Conservation (phyloP, 768 basidiomycete genomes). For the Tulasnella sp. region DNA sequence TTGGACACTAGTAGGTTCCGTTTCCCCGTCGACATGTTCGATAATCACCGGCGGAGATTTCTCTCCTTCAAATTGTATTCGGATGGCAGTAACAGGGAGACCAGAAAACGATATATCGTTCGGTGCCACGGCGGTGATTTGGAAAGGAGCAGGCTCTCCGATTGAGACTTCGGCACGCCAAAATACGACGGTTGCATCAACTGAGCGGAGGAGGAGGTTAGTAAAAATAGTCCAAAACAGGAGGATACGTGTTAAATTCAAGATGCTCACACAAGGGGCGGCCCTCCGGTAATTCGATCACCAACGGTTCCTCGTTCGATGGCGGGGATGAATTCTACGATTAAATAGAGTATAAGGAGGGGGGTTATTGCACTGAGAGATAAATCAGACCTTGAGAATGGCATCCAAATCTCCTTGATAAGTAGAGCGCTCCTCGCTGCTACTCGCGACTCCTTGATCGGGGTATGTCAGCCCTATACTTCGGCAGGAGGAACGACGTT, state of each 20-base stretch:
- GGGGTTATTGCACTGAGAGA: neutral
- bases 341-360: neutral
- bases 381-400: conserved; percentile 57
- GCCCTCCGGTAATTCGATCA: conserved; percentile 61
- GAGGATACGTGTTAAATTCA: neutral
- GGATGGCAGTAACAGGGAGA: conserved; percentile 59
- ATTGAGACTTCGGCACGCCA: conserved; percentile 64
- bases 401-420: conserved; percentile 70
- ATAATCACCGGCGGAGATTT: conserved; percentile 51
- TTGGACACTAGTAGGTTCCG: conserved; percentile 1
- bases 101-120: conserved; percentile 48
- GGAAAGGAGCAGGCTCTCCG: conserved; percentile 64
- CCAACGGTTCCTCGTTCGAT: conserved; percentile 47
- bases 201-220: conserved; percentile 42
- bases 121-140: conserved; percentile 61
- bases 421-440: conserved; percentile 33
- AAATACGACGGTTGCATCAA: conserved; percentile 55
- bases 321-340: conserved; percentile 68
- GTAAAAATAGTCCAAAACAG: conserved; percentile 1
- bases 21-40: conserved; percentile 39
- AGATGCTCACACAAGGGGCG: conserved; percentile 57
- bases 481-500: neutral
- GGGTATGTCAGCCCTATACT: neutral
- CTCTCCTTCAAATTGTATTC: conserved; percentile 54
- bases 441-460: neutral